These are phyloP conservation scores for Trametes polyzona DNA, from an alignment of 1,284 basidiomycete genomes.

Conservation along the genomic window DNA sequence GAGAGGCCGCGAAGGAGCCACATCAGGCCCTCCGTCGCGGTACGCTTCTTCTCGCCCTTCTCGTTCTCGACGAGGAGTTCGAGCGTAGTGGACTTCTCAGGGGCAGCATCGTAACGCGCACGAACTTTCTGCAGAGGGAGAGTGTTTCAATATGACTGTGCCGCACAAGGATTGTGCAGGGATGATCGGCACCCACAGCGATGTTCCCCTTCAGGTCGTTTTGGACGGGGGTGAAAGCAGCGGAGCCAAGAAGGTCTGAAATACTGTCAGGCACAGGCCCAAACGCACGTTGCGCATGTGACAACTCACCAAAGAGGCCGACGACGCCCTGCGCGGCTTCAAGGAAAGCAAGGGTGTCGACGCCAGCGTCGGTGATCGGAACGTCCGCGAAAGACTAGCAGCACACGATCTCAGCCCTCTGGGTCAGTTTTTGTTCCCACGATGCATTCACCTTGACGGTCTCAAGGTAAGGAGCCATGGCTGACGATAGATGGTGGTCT, in stretches of 20 bases:
- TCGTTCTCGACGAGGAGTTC: conserved; percentile 88
- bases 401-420: not conserved
- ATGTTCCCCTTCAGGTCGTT: conserved; percentile 94
- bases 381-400: conserved; percentile 90
- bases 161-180: not conserved
- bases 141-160: not conserved
- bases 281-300: not conserved
- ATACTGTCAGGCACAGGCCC: not conserved
- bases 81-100: conserved; percentile 74
- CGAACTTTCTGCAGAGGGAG: conserved; percentile 78
- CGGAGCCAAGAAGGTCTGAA: conserved; percentile 85
- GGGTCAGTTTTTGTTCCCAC: not conserved
- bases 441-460: conserved; percentile 68
- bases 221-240: conserved; percentile 87
- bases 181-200: conserved; percentile 54
- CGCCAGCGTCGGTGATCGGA: conserved; percentile 81
- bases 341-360: conserved; percentile 89
- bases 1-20: conserved; percentile 91
- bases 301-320: conserved; percentile 82
- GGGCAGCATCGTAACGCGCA: conserved; percentile 72
- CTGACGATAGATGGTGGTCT: conserved; percentile 6
- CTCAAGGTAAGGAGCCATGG: conserved; percentile 88
- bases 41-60: conserved; percentile 83
- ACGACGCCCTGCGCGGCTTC: conserved; percentile 91
- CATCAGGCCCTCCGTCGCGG: conserved; percentile 89